Conservation (phyloP, 2,329 filamentous ascomycete species). For the Alternaria conjuncta region DNA sequence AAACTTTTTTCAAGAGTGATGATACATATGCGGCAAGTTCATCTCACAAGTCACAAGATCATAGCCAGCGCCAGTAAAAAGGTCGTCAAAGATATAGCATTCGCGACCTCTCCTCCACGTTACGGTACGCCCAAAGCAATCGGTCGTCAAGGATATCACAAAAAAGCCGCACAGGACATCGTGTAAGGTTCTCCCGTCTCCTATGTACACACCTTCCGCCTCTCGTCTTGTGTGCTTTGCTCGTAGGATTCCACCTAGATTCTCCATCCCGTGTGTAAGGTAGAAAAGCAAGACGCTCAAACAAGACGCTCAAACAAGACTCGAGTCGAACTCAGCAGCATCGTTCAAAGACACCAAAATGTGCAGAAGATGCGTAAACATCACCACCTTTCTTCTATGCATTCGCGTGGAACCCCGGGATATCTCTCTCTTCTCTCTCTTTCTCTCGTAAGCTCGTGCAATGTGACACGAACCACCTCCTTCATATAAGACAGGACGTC, state of each 20-base stretch:
- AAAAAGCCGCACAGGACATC: background rate
- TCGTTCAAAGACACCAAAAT: constrained; percentile 2
- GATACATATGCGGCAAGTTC: background rate
- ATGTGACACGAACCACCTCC: constrained; percentile 4
- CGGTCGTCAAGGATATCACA: constrained; percentile 18
- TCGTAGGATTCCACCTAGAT: background rate
- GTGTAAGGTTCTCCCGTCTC: background rate
- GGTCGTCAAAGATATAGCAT: constrained; percentile 10
- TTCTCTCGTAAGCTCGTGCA: constrained; percentile 40
- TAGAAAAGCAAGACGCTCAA: background rate
- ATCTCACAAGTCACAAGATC: background rate
- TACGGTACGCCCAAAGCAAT: background rate
- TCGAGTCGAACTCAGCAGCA: constrained; percentile 2
- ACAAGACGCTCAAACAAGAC: background rate
- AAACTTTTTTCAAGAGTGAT: background rate
- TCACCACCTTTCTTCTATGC: constrained; percentile 10
- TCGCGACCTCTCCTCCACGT: constrained; percentile 3
- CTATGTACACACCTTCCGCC: constrained; percentile 14
- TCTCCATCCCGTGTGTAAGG: background rate
- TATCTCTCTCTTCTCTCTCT: constrained; percentile 36
- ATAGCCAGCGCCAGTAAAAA: background rate
- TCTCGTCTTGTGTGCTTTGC: constrained; percentile 3
- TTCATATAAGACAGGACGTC: background rate
- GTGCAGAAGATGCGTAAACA: constrained; percentile 1
- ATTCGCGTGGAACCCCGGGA: constrained; percentile 16